Evolutionary conservation across 2,329 filamentous ascomycete genomes (phyloP).

Genomic region (Mollisiaceae sp.): DNA sequence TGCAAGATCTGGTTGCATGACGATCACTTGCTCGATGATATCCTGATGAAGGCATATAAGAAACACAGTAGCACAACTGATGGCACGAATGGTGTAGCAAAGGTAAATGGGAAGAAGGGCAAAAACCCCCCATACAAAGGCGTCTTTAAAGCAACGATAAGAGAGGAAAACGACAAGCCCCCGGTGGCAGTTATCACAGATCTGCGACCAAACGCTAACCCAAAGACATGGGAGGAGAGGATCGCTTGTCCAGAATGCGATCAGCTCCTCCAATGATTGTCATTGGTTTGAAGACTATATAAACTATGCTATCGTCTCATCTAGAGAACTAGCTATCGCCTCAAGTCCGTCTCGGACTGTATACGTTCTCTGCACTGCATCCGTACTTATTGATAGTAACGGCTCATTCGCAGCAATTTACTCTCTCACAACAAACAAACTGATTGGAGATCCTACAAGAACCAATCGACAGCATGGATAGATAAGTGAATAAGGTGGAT

Average conservation of each 20-base stretch:
- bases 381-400: background rate
- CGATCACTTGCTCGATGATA: constrained; percentile 43
- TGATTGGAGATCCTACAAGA: background rate
- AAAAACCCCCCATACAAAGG: constrained; percentile 28
- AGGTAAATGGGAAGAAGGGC: constrained; percentile 26
- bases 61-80: constrained; percentile 20
- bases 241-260: constrained; percentile 38
- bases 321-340: background rate
- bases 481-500: background rate
- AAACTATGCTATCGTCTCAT: background rate
- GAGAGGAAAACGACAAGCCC: constrained; percentile 19
- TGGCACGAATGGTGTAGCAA: constrained; percentile 26
- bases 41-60: constrained; percentile 38
- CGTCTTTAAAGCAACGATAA: constrained; percentile 34
- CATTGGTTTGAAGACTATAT: background rate
- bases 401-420: background rate
- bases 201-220: constrained; percentile 25
- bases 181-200: constrained; percentile 35
- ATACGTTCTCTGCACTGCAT: background rate
- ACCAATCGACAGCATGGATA: background rate
- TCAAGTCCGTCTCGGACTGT: background rate
- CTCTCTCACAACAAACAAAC: background rate
- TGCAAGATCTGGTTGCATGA: constrained; percentile 47
- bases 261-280: constrained; percentile 31
- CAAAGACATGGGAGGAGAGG: constrained; percentile 29